Conservation (phyloP, 164 flowering plant species). For the Pachysandra terminalis region DNA sequence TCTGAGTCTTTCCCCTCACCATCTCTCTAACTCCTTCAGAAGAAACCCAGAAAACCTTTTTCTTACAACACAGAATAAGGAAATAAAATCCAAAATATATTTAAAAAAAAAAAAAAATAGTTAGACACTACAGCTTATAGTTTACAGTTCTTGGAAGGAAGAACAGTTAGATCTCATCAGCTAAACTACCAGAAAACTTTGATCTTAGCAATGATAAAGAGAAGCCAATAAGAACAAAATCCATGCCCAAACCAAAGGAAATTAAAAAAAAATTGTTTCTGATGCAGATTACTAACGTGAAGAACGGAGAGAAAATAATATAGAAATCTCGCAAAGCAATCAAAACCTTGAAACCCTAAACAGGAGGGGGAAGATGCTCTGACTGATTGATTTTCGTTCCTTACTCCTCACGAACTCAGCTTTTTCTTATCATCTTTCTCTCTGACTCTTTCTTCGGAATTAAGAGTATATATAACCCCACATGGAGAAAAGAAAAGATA, state of each 20-base stretch:
- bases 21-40: constrained; percentile 15
- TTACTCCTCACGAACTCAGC: neutral
- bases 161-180: no score
- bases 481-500: neutral
- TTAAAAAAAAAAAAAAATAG: neutral
- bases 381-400: neutral
- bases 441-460: neutral
- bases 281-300: neutral
- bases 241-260: neutral
- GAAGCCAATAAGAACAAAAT: neutral
- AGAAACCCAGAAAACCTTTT: no score
- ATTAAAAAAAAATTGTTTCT: no score
- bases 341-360: neutral
- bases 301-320: neutral
- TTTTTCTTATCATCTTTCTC: neutral
- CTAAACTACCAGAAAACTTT: neutral
- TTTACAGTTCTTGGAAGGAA: no score
- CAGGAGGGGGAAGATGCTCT: neutral
- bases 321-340: neutral
- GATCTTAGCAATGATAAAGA: neutral
- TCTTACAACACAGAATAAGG: no score
- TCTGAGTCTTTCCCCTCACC: constrained; percentile 57
- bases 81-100: neutral
- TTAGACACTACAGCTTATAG: no score
- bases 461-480: no score